Conservation (phyloP, 805 yeast genomes). For the Nakazawaea anatomiae region DNA sequence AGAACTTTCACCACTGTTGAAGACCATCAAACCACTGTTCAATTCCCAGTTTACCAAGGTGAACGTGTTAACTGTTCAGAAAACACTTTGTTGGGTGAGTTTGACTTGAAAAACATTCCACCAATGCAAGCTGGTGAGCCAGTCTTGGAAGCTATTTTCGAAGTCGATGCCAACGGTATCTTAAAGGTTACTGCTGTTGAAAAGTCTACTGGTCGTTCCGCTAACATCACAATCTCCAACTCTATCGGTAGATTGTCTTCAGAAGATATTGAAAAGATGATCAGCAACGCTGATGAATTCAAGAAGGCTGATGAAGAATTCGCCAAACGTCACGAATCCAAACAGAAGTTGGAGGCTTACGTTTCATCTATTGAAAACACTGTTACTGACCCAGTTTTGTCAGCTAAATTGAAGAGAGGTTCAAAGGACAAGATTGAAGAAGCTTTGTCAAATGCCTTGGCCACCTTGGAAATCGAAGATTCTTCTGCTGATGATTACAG, state of each 20-base stretch:
- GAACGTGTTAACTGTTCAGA: slow-evolving; percentile 98
- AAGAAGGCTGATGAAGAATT: slow-evolving; percentile 98
- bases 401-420: slow-evolving; percentile 96
- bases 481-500: slow-evolving; percentile 95
- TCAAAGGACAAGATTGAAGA: slow-evolving; percentile 96
- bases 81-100: slow-evolving; percentile 97
- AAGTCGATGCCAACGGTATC: slow-evolving; percentile 99
- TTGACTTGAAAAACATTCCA: slow-evolving; percentile 96
- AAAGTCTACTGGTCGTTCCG: slow-evolving; percentile 97
- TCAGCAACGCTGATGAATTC: slow-evolving; percentile 97
- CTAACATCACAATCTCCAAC: slow-evolving; percentile 98
- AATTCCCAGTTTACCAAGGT: slow-evolving; percentile 99
- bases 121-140: slow-evolving; percentile 99
- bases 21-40: slow-evolving; percentile 98
- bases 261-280: slow-evolving; percentile 97
- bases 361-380: slow-evolving; percentile 93
- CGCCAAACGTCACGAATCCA: slow-evolving; percentile 99
- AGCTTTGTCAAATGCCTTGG: slow-evolving; percentile 97
- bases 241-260: slow-evolving; percentile 97
- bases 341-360: slow-evolving; percentile 98
- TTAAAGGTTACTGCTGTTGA: slow-evolving; percentile 98
- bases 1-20: slow-evolving; percentile 98
- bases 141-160: slow-evolving; percentile 97
- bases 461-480: slow-evolving; percentile 96
- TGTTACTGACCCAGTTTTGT: slow-evolving; percentile 96